Evolutionary conservation across 768 basidiomycete species (phyloP), one percentile per base, ranked within the genome.

Genomic region (Lyophyllum atratum): DNA sequence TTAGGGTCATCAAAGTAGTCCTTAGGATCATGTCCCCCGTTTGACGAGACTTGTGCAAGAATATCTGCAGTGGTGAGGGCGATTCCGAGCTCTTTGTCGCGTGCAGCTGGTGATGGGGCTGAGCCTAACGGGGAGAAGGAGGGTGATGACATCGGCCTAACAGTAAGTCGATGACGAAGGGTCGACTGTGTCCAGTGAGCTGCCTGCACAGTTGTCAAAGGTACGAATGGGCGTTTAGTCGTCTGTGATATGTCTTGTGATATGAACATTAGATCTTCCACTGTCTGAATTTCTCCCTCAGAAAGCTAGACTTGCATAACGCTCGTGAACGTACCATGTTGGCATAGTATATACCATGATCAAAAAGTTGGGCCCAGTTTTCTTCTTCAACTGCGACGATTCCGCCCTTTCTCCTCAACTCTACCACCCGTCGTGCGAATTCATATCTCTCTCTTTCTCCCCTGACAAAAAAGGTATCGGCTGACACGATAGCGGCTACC

Each of bases 371-470:
- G 17, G 73, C 76, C 83, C 90, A 92, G 60, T 88, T 81, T 40
- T 61, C 69, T 68, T 96, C 93, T 66, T 94, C 92, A 0, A 78
- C 79, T 6, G 79, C 75, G 34, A 80, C 59, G 40, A 84, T 72
- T 15, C 84, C 84, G 26, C 76, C 72, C 34, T 75, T 74, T 59
- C 89, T 75, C 54, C 92, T 78, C 56, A 95, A 65, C 66, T 95
- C 92, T 0, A 93, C 83, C 3, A 94, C 82, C 12, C 83, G 72
- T 47, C 85, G 80, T 4, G 93, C 92, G 68, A 93, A 78, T 31
- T 85, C 80, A 67, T 95, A 98, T 59, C 95, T 76, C 59, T 89
- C 90, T 54, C 83, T 80, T 71, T 97, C 95, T 26, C 82, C 84
- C 60, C 74, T 80, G 47, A 94, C 80, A 69, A 94, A 97, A 50